Evolutionary conservation across 768 basidiomycete genomes (phyloP), one percentile per base, ranked within the genome.

Genomic region (Boletus pseudopeckii): DNA sequence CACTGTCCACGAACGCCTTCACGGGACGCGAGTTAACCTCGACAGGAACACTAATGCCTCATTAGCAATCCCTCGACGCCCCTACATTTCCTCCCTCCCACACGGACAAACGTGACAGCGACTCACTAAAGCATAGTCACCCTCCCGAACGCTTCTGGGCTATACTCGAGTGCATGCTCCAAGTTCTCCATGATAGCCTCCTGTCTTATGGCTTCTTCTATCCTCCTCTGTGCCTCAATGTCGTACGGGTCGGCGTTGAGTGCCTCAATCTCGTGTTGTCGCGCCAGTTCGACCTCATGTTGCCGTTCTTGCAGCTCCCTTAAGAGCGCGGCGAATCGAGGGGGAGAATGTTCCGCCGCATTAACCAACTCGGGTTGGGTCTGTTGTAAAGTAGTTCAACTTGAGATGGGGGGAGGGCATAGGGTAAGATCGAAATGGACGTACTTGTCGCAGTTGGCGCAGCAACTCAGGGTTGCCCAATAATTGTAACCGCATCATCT

Each of bases 1-100:
- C 97, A 59, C 93, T 97, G 68, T 99, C 97, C 40, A 99, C 97
- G 62, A 99, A 99, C 0, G 97, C 97, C 70, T 92, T 95, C 36
- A 98, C 84, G 4, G 88, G 88, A 55, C 80, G 78, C 1, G 88
- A 87, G 64, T 99, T 99, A 2, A 99, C 92, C 64, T 98, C 97
- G 0, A 94, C 85, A 24, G 86, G 82, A 57, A 98, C 90, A 62
- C 91, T 95, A 38, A 30, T 42, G 46, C 48, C 53, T 41, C 34
- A 41, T 66, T 17, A 66, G 58, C 51, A 18, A 47, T 39, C 53
- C 49, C 28, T 56, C 44, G 52, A 46, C 13, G 2, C 17, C 34
- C 5, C 48, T 42, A 30, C 50, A n/a, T 40, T 30, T 14, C 45
- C 18, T 11, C n/a, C 41, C 33, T 7, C n/a, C 10, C 1, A 1